Percentiles rank a stretch among this genome's conserved stretches.
These are phyloP conservation scores for Tetrahymena thermophila DNA, from an alignment of 73 alveolate genomes.

Conservation along the genomic window DNA sequence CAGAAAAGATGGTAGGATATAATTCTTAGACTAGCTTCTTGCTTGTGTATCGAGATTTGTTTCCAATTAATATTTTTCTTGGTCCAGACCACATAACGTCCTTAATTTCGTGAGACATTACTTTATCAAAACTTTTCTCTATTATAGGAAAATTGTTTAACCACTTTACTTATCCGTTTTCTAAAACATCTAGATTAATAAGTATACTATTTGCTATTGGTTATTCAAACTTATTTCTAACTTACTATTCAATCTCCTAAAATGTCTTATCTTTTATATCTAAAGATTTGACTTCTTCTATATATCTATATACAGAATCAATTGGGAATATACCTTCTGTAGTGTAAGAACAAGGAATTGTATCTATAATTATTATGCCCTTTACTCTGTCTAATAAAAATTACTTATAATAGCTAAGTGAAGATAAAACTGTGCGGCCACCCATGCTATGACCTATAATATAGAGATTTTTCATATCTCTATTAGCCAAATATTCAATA, in stretches of 20 bases:
- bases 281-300: not conserved
- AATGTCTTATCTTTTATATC: not conserved
- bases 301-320: not conserved
- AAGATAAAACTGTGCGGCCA: not conserved
- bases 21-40: not conserved
- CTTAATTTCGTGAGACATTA: not conserved
- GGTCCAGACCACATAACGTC: not conserved
- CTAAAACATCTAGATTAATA: not conserved
- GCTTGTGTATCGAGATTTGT: not conserved
- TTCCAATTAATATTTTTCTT: not conserved
- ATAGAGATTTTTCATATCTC: not conserved
- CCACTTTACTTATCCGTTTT: not conserved
- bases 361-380: not conserved
- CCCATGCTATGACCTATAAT: not conserved
- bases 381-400: not conserved
- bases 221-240: not conserved
- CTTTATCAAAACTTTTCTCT: not conserved
- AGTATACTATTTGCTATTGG: not conserved
- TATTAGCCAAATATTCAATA: not conserved
- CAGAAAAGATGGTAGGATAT: not conserved
- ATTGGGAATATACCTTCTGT: not conserved
- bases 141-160: not conserved
- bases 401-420: not conserved
- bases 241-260: not conserved
- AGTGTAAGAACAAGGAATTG: not conserved